A percentile compares a stretch with the other conserved stretches of the same genome.
These are phyloP conservation scores for Wickerhamomyces xylosicus DNA, from an alignment of 805 yeast species.

Conservation along the genomic window DNA sequence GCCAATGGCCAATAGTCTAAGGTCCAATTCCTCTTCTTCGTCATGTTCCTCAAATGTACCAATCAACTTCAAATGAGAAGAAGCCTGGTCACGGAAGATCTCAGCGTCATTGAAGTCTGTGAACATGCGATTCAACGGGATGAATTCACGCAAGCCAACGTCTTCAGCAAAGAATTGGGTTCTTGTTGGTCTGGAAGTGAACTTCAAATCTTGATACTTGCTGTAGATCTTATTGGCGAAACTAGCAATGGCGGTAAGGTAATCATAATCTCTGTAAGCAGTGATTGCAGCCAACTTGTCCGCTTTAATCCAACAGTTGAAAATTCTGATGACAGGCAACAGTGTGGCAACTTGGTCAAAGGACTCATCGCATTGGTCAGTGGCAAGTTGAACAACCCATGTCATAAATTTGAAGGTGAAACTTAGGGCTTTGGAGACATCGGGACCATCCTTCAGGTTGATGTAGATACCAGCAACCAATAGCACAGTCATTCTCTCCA, in stretches of 20 bases:
- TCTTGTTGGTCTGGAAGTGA: slow-evolving; percentile 32
- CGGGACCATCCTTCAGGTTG: slow-evolving; percentile 2
- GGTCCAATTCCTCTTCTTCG: slow-evolving; percentile 19
- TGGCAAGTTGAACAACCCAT: slow-evolving; percentile 22
- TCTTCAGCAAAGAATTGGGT: slow-evolving; percentile 54
- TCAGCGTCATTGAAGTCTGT: slow-evolving; percentile 48
- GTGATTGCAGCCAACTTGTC: slow-evolving; percentile 31
- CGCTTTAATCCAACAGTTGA: slow-evolving; percentile 48
- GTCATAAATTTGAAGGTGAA: slow-evolving; percentile 32
- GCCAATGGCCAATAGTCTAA: slow-evolving; percentile 26
- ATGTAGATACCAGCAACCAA: slow-evolving; percentile 28
- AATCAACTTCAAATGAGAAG: slow-evolving; percentile 10
- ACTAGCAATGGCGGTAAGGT: slow-evolving; percentile 21
- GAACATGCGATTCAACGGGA: slow-evolving; percentile 41
- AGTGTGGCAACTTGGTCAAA: slow-evolving; percentile 11
- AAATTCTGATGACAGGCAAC: slow-evolving; percentile 35
- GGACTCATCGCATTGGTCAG: slow-evolving; percentile 21
- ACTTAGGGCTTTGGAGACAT: slow-evolving; percentile 17
- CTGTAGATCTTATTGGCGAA: slow-evolving; percentile 21
- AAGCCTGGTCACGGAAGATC: slow-evolving; percentile 9
- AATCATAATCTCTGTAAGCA: slow-evolving; percentile 22
- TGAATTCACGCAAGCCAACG: slow-evolving; percentile 48
- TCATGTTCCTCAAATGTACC: slow-evolving; percentile 20
- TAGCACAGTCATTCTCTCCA: slow-evolving; percentile 26
- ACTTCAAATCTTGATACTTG: slow-evolving; percentile 6